phyloP scores from a whole-genome alignment of 805 yeast genomes.

The Diddensiella caesifluorescens region DNA sequence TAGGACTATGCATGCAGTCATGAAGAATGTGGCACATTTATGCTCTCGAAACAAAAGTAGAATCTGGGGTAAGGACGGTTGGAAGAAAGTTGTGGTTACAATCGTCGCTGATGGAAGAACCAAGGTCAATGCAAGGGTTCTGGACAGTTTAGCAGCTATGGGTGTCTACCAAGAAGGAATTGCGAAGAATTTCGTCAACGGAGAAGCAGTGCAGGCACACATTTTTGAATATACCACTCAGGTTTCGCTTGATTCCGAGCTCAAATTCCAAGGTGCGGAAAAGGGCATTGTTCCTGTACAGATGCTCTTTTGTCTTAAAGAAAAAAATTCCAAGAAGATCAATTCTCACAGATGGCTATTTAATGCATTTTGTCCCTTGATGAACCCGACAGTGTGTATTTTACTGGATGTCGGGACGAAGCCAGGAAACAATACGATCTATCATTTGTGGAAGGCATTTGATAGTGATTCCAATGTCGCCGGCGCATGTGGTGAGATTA shows the following conservation, averaged over 20 bases:
- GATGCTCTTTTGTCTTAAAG: slow-evolving; percentile 86
- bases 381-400: slow-evolving; percentile 87
- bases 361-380: slow-evolving; percentile 86
- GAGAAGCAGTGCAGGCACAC: slow-evolving; percentile 88
- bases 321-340: slow-evolving; percentile 84
- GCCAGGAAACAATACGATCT: slow-evolving; percentile 83
- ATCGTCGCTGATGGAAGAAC: slow-evolving; percentile 93
- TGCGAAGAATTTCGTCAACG: slow-evolving; percentile 90
- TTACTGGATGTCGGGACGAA: slow-evolving; percentile 96
- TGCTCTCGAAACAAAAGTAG: slow-evolving; percentile 74
- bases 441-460: slow-evolving; percentile 95
- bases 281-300: slow-evolving; percentile 93
- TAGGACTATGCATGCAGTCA: slow-evolving; percentile 89
- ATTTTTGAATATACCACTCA: slow-evolving; percentile 95
- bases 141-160: slow-evolving; percentile 85
- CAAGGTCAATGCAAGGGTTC: slow-evolving; percentile 75
- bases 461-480: slow-evolving; percentile 96
- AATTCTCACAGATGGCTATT: slow-evolving; percentile 98
- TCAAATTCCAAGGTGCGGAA: slow-evolving; percentile 86
- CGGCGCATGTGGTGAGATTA: slow-evolving; percentile 98
- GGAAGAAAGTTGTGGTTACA: slow-evolving; percentile 93
- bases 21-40: slow-evolving; percentile 85
- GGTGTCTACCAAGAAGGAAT: slow-evolving; percentile 98
- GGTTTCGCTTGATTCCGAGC: slow-evolving; percentile 80
- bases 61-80: slow-evolving; percentile 93